Conservation (phyloP, 495 filamentous ascomycete species). For the Evansstolkia leycettana region DNA sequence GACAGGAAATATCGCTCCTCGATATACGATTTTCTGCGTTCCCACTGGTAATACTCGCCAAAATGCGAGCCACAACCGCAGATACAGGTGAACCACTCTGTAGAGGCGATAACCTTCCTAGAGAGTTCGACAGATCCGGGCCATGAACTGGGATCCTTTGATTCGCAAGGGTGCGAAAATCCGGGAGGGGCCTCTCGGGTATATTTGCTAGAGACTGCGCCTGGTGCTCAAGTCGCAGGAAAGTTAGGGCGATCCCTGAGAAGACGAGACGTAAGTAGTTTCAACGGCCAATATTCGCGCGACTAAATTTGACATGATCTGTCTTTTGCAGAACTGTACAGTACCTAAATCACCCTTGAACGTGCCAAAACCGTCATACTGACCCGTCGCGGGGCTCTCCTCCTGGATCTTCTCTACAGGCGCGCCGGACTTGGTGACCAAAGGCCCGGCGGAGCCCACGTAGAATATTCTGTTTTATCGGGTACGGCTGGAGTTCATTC, state of each 20-base stretch:
- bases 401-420: conserved; percentile 14
- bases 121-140: conserved; percentile 13
- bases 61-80: conserved; percentile 14
- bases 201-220: conserved; percentile 8
- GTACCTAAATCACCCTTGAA: conserved; percentile 19
- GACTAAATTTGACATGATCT: too few species aligned
- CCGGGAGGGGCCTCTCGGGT: conserved; percentile 1
- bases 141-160: conserved; percentile 17
- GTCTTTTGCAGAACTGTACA: too few species aligned
- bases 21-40: conserved; percentile 4
- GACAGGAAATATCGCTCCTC: conserved; percentile 13
- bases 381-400: conserved; percentile 10
- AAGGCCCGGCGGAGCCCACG: conserved; percentile 14
- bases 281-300: too few species aligned
- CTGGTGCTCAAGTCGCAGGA: conserved; percentile 27
- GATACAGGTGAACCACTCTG: conserved; percentile 18
- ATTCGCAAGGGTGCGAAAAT: conserved; percentile 17
- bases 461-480: conserved; percentile 4
- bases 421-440: conserved; percentile 15
- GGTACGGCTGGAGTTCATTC: conserved; percentile 9
- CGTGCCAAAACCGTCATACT: conserved; percentile 16
- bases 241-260: conserved; percentile 23
- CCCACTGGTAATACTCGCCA: conserved; percentile 8
- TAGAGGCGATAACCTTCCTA: conserved; percentile 21
- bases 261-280: too few species aligned